Evolutionary conservation across 495 filamentous ascomycete genomes (phyloP), one percentile per base, ranked within the genome.

Genomic region (Talaromyces stipitatus): DNA sequence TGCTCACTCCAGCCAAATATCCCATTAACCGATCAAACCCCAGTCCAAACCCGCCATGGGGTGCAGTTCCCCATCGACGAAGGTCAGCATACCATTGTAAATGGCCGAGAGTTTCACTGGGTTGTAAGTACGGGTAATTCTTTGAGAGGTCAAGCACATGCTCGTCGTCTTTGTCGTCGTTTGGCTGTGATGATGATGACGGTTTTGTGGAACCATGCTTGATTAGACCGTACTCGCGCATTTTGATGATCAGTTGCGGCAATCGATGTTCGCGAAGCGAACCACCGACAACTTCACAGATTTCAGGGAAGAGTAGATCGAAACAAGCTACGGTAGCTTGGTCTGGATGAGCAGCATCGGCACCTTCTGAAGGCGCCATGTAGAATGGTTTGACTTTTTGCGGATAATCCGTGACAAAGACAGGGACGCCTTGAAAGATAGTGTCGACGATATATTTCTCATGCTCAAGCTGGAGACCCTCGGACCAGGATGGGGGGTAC

Each of bases 81-180:
- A 98, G 79, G 65, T 98, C 94, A n/a, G 90, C 72, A 68, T 97
- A 98, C 94, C 94, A 98, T 59, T 88, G 80, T 12, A 98, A 77
- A 60, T 72, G 74, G 20, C 76, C 76, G 7, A 79, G 66, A 50
- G 80, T 74, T 60, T 81, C 80, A 18, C 69, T 66, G 2, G 74
- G 63, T 6, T 62, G 60, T 36, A 75, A 68, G 55, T 72, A 51
- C 1, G 75, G 75, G 60, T 76, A 76, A 3, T 60, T 29, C 22
- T 48, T 48, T 12, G 45, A 48, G 10, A 48, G 20, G 4, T n/a
- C 24, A 24, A 24, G 45, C 8, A 48, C 4, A 4, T 23, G 20
- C 45, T 48, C 24, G 20, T 48, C 45, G 20, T 23, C 45, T 14
- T n/a, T 14, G 18, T 48, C 45, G 20, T 48, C 10, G 1, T 48